phyloP scores from a whole-genome alignment of 176 grass and related monocot genomes.

The Sorghum bicolor region DNA sequence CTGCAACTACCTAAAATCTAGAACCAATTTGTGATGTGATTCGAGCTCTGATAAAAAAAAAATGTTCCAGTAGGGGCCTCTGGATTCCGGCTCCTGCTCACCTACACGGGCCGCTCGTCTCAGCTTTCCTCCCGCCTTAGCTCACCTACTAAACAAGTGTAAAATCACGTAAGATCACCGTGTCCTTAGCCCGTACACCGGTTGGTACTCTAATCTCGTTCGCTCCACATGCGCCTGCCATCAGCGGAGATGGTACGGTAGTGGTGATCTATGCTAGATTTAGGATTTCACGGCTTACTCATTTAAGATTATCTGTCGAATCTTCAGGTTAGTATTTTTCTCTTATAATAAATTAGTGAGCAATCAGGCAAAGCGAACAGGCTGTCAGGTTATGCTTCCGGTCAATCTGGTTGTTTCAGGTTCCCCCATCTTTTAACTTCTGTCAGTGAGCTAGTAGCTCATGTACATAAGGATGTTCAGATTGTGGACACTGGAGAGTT shows the following conservation, averaged over 20 bases:
- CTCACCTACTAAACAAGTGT: slow-evolving; percentile 38
- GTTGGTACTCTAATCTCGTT: slow-evolving; percentile 2
- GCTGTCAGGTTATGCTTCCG: too few relatives aligned
- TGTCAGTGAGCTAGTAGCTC: too few relatives aligned
- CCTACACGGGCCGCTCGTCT: slow-evolving; percentile 31
- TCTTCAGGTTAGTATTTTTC: too few relatives aligned
- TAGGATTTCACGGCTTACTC: too few relatives aligned
- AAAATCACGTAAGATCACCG: not conserved
- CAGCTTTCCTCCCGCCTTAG: slow-evolving; percentile 42
- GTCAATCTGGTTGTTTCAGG: not conserved
- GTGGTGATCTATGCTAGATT: not conserved
- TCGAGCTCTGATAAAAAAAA: not conserved
- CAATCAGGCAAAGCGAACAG: too few relatives aligned
- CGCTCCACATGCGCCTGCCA: not conserved
- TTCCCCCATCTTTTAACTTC: not conserved
- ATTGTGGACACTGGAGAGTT: too few relatives aligned
- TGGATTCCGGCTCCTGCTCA: slow-evolving; percentile 37
- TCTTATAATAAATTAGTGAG: too few relatives aligned
- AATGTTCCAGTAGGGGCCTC: not conserved
- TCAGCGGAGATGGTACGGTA: not conserved
- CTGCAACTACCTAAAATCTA: slow-evolving; percentile 37
- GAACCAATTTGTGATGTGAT: not conserved
- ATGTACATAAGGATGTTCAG: not conserved
- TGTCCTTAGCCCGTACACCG: not conserved
- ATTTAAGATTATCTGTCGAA: too few relatives aligned